phyloP scores from a whole-genome alignment of 257 asterid genomes.

The Solanum ossicruentum region DNA sequence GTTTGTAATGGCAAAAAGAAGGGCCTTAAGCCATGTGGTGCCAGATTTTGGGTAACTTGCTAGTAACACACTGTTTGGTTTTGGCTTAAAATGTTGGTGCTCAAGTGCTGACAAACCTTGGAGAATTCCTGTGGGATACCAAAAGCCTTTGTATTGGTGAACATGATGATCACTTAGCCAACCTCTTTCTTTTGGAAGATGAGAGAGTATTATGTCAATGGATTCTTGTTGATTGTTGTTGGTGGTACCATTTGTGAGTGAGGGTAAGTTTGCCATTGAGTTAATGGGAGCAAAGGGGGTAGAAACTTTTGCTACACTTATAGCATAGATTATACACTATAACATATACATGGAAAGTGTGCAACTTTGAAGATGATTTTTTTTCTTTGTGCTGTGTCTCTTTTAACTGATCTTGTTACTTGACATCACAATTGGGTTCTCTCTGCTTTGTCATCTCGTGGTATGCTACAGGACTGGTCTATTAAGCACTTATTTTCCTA shows the following conservation, averaged over 20 bases:
- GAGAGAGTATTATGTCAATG: not conserved
- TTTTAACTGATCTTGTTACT: no score
- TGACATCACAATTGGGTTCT: no score
- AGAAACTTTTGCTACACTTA: not conserved
- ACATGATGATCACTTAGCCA: constrained; percentile 7
- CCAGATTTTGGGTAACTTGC: constrained; percentile 19
- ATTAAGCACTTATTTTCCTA: no score
- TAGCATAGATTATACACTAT: no score
- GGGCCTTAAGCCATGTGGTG: constrained; percentile 20
- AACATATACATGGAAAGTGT: no score
- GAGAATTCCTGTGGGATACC: constrained; percentile 7
- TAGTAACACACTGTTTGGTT: constrained; percentile 3
- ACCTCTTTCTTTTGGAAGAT: constrained; percentile 16
- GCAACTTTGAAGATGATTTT: no score
- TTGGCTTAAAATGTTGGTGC: constrained; percentile 1
- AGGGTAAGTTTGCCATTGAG: not conserved
- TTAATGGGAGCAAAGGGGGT: not conserved
- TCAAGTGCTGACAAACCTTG: constrained; percentile 14
- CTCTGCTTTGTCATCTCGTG: no score
- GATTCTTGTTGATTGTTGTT: not conserved
- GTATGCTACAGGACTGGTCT: no score
- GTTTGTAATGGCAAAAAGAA: constrained; percentile 9
- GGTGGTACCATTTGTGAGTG: not conserved
- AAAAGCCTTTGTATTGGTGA: constrained; percentile 10
- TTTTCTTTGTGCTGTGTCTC: no score